These are phyloP conservation scores for Mycocalia duriaeana DNA, from an alignment of 1,284 basidiomycete genomes.

Conservation along the genomic window DNA sequence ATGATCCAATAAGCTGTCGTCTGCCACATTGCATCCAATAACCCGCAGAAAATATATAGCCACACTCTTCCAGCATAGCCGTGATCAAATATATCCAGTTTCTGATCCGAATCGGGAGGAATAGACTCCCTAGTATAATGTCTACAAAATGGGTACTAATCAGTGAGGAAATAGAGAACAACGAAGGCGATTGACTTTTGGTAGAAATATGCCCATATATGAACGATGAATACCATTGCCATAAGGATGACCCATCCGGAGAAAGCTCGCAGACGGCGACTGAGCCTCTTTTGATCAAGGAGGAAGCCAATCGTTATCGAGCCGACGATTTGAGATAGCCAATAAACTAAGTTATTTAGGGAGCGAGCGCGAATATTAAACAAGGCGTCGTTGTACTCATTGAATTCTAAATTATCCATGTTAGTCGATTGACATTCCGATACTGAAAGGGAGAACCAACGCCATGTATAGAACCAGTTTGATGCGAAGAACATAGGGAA, in stretches of 20 bases:
- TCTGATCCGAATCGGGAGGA: constrained; percentile 27
- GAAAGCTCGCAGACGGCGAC: constrained; percentile 61
- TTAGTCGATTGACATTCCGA: background rate
- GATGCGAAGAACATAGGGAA: constrained; percentile 71
- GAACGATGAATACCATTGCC: constrained; percentile 56
- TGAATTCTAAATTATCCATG: constrained; percentile 44
- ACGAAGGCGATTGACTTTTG: constrained; percentile 61
- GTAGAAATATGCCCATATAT: constrained; percentile 68
- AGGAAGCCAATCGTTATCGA: constrained; percentile 57
- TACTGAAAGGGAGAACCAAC: constrained; percentile 29
- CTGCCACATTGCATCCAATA: constrained; percentile 60
- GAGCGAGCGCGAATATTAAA: constrained; percentile 66
- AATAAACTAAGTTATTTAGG: constrained; percentile 67
- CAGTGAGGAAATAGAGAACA: too few species aligned
- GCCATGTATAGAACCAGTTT: constrained; percentile 79
- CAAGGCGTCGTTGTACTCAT: constrained; percentile 58
- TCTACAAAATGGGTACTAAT: too few species aligned
- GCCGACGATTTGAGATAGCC: constrained; percentile 63
- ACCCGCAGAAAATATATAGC: constrained; percentile 58
- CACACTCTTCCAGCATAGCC: constrained; percentile 48
- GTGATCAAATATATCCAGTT: constrained; percentile 51
- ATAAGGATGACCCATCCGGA: constrained; percentile 56
- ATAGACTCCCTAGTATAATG: constrained; percentile 54
- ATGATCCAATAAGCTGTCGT: constrained; percentile 56
- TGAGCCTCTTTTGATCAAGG: constrained; percentile 51